A percentile compares a stretch with the other conserved stretches of the same genome.
phyloP scores from a whole-genome alignment of 352 stramenopile species.

The Phytophthora fragariae region DNA sequence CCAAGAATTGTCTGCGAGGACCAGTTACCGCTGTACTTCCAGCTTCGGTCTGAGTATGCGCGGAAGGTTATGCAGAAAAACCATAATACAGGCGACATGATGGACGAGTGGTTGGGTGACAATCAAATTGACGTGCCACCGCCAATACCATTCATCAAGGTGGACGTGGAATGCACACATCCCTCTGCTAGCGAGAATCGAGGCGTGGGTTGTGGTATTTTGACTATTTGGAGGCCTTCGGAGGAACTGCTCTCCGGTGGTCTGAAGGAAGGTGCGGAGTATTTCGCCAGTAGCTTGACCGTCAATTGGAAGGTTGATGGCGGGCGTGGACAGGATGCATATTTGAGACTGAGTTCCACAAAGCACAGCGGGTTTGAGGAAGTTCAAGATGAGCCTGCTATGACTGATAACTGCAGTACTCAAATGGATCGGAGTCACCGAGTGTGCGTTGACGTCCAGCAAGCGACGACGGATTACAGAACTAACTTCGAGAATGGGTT shows the following conservation, averaged over 20 bases:
- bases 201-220: slow-evolving; percentile 43
- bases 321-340: slow-evolving; percentile 44
- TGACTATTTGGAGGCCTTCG: slow-evolving; percentile 73
- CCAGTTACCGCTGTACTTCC: slow-evolving; percentile 57
- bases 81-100: slow-evolving; percentile 14
- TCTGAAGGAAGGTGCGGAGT: slow-evolving; percentile 61
- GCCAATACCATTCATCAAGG: slow-evolving; percentile 71
- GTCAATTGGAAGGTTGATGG: slow-evolving; percentile 75
- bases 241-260: slow-evolving; percentile 56
- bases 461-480: slow-evolving; percentile 38
- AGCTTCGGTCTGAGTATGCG: slow-evolving; percentile 49
- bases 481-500: slow-evolving; percentile 35
- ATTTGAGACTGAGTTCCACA: slow-evolving; percentile 66
- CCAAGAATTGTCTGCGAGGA: slow-evolving; percentile 76
- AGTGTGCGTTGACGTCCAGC: slow-evolving; percentile 36
- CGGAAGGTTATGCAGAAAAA: slow-evolving; percentile 27
- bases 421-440: background rate
- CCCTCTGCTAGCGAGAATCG: slow-evolving; percentile 9
- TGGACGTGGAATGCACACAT: slow-evolving; percentile 75
- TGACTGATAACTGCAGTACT: slow-evolving; percentile 7
- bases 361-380: slow-evolving; percentile 64
- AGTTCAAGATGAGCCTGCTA: slow-evolving; percentile 16
- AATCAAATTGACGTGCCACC: slow-evolving; percentile 40
- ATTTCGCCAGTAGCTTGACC: slow-evolving; percentile 66
- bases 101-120: slow-evolving; percentile 16